Evolutionary conservation across 2,329 filamentous ascomycete species (phyloP), one percentile per base, ranked within the genome.

Genomic region (Juglanconis sp.): DNA sequence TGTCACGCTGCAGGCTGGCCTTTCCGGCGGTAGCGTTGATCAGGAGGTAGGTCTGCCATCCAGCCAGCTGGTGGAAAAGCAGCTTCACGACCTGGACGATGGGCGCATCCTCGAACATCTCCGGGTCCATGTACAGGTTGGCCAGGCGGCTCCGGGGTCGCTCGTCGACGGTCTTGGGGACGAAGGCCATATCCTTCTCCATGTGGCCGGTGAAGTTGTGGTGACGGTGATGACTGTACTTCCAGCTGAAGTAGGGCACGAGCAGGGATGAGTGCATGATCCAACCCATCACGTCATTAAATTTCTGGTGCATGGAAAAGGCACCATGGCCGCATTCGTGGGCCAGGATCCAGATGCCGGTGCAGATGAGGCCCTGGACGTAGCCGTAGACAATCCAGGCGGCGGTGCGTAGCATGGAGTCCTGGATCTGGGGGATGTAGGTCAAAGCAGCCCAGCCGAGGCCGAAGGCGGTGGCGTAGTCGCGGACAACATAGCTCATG

Each of bases 191-290:
- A 70, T 89, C 87, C 76, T 85, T 86, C 61, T 86, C 81, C 76
- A 88, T 85, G 75, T 89, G 82, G 65, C 85, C 85, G 49, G 85
- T 86, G 73, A 84, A 87, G 65, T 82, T 83, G 75, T 91, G 88
- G 73, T 91, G 88, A 54, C 87, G 82, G 61, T 82, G 81, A 72
- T 91, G 88, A 36, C 83, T 87, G 71, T 85, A 86, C 75, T 88
- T 86, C 88, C 88, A 91, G 53, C 83, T 86, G 76, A 89, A 90
- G 76, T 87, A 91, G 3, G 88, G 88, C 2, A 88, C 87, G 63
- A 88, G 72, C 44, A 90, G 78, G 61, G 81, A 77, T 6, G 84
- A 88, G 78, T 91, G 88, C n/a, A 86, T 73, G 53, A 81, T 70
- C 77, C 86, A 88, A 62, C 88, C 88, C 59, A 86, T 76, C 15